Conservation (phyloP, 495 filamentous ascomycete genomes). For the Podospora anserina region DNA sequence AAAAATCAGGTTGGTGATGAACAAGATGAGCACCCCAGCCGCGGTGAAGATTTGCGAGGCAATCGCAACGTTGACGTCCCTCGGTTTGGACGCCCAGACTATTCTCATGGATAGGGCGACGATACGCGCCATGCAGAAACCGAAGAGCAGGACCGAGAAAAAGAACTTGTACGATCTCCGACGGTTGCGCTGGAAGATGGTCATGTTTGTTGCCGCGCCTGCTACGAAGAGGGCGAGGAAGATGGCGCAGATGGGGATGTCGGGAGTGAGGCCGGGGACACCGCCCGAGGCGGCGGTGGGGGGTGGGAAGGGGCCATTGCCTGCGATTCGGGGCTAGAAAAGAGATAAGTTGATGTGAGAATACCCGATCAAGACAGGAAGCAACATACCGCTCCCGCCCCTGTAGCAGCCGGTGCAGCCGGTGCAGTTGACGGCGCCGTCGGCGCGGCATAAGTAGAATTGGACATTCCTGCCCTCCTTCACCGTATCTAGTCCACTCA, state of each 20-base stretch:
- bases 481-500: not conserved
- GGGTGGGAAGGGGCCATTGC: conserved; percentile 12
- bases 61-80: conserved; percentile 57
- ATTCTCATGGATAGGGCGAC: conserved; percentile 63
- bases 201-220: conserved; percentile 61
- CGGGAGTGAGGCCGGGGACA: conserved; percentile 1
- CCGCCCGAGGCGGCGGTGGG: conserved; percentile 7
- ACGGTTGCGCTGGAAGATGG: conserved; percentile 60
- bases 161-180: conserved; percentile 65
- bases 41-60: conserved; percentile 71
- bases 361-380: not conserved
- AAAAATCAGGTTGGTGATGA: conserved; percentile 76
- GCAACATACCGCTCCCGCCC: conserved; percentile 3
- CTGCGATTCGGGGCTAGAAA: not conserved
- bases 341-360: not conserved
- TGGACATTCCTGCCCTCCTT: conserved; percentile 1
- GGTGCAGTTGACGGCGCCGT: conserved; percentile 13
- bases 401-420: conserved; percentile 3
- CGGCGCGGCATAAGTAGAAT: conserved; percentile 28
- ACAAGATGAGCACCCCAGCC: conserved; percentile 75
- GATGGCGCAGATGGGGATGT: conserved; percentile 55
- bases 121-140: conserved; percentile 74
- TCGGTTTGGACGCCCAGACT: conserved; percentile 50
- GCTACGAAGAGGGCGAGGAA: conserved; percentile 63
- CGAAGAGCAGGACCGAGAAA: conserved; percentile 66